A percentile compares a stretch with the other conserved stretches of the same genome.
Conservation (phyloP, 2,329 filamentous ascomycete genomes). For the Beauveria asiatica region DNA sequence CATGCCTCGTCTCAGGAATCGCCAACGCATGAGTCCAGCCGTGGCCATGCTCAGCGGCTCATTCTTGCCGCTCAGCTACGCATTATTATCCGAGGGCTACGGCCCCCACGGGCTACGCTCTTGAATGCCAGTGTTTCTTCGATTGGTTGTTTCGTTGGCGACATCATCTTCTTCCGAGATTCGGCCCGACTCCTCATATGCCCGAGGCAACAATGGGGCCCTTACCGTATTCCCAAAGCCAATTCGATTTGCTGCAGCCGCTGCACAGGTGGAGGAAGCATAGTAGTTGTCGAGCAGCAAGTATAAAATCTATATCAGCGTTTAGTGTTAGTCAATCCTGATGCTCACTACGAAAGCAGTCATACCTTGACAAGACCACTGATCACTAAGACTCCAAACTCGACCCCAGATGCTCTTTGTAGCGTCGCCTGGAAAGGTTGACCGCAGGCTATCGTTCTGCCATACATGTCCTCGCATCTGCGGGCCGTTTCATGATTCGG, state of each 20-base stretch:
- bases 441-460: conserved; percentile 36
- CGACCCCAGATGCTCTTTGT: conserved; percentile 35
- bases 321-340: neutral
- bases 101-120: neutral
- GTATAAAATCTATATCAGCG: neutral
- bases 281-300: neutral
- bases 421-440: conserved; percentile 35
- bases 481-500: no score
- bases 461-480: conserved; percentile 26
- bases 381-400: conserved; percentile 33
- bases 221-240: neutral
- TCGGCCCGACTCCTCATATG: neutral
- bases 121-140: neutral
- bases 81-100: no score
- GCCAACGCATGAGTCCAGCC: neutral
- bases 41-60: neutral
- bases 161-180: neutral
- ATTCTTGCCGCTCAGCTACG: neutral
- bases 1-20: neutral
- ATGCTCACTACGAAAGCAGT: neutral
- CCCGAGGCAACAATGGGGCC: neutral
- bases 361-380: conserved; percentile 41
- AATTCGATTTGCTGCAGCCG: neutral
- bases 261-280: neutral
- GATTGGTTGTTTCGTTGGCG: neutral